Base-by-base conservation (phyloP, 495 filamentous ascomycete species). In the Opeltia flavorubescens region DNA sequence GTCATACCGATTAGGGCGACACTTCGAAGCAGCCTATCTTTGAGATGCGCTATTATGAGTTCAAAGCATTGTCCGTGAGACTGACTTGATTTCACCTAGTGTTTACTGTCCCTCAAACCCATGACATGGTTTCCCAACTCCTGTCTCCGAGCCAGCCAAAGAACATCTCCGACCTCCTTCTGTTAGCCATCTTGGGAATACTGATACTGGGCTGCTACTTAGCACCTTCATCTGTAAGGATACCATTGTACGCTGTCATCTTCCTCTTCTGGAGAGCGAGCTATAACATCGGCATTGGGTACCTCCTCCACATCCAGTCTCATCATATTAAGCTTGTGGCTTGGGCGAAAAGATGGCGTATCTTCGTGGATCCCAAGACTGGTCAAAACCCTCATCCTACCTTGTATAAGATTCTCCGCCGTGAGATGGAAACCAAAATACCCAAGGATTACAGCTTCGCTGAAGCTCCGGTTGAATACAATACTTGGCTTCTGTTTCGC, bases 101-200 rank as follows among this genome's bases (percentile, higher is more conserved):
- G 44, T 98, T 98, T 64, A 84, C 86, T 28, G 91, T 98, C 18
- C 93, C 91, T 38, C 82, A 86, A 52, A 98, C 91, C 35, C 86
- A 95, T 71, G 91, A 98, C 64, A 96, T 96, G 89, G 91, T 98
- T 56, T 93, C 91, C 44, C 91, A 95, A 62, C 75, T 98, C 17
- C 75, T 98, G 50, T 93, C 89, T 46, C 91, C 91, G n/a, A 83
- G 79, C 41, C 78, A 95, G 62, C 88, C 91, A 4, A 98, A 98
- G 68, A 96, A 96, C 56, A 53, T 93, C 33, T 87, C 86, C 50
- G 91, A 98, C 59, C 57, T 78, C 28, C 52, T 83, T 20, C 86
- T 98, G 48, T 69, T 96, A n/a, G 72, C 74, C n/a, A 73, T 94
- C 27, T 68, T 98, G 26, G 84, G 71, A 29, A 57, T 73, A 23